Conservation (phyloP, 495 filamentous ascomycete genomes). For the Cudoniella acicularis region DNA sequence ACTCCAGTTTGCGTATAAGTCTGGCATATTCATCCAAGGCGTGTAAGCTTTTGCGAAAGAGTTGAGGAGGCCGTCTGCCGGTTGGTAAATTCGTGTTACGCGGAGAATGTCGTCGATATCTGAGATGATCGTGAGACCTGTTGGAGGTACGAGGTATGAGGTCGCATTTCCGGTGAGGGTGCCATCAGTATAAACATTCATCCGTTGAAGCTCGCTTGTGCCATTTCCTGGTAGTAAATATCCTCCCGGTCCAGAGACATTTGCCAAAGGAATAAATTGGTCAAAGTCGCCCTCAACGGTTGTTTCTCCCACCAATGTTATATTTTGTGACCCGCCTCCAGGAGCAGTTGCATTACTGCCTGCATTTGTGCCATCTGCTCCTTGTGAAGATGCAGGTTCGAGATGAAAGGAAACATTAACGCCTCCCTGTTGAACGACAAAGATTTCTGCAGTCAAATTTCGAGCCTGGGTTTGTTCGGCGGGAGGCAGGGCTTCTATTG, state of each 20-base stretch:
- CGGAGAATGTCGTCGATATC: conserved; percentile 81
- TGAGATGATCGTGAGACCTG: conserved; percentile 64
- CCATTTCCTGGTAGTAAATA: conserved; percentile 54
- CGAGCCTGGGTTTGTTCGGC: conserved; percentile 61
- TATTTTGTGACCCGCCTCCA: conserved; percentile 51
- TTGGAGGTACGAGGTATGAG: conserved; percentile 66
- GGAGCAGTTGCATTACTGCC: conserved; percentile 34
- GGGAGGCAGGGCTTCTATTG: conserved; percentile 53
- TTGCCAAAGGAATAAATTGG: conserved; percentile 54
- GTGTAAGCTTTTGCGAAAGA: conserved; percentile 68
- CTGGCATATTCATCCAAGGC: conserved; percentile 77
- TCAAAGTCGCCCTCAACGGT: conserved; percentile 69
- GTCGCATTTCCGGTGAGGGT: conserved; percentile 67
- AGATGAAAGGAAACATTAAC: conserved; percentile 62
- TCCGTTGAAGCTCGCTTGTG: conserved; percentile 55
- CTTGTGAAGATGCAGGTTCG: conserved; percentile 37
- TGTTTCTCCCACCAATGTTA: conserved; percentile 53
- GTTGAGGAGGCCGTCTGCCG: conserved; percentile 68
- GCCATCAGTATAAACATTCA: conserved; percentile 63
- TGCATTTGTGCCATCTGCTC: conserved; percentile 25
- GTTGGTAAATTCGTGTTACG: conserved; percentile 77
- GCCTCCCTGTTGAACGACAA: conserved; percentile 64
- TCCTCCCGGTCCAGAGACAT: conserved; percentile 43
- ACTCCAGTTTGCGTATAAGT: conserved; percentile 66
- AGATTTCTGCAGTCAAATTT: conserved; percentile 68